Conservation (phyloP, 768 basidiomycete genomes). For the Mycena filopes region DNA sequence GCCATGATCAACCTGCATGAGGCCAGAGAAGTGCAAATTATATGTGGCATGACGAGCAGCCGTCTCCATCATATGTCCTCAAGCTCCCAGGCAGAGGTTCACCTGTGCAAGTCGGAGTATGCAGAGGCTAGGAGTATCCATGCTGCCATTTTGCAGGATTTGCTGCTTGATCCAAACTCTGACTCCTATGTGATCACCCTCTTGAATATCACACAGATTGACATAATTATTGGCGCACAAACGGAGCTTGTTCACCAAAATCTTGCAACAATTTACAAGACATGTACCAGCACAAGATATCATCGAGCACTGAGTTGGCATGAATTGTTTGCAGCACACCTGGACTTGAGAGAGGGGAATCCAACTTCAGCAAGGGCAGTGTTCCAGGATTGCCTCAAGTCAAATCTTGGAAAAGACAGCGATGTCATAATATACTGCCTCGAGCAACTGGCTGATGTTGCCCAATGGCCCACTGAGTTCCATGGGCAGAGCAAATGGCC, state of each 20-base stretch:
- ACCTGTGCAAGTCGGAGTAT: conserved; percentile 7
- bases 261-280: neutral
- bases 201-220: neutral
- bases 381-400: conserved; percentile 1
- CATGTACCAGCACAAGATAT: no score
- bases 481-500: neutral
- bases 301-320: no score
- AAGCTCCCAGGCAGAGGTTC: neutral
- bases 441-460: neutral
- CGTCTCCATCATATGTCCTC: neutral
- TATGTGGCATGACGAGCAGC: neutral
- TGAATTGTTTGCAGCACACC: no score
- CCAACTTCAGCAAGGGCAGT: neutral
- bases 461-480: neutral
- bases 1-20: neutral
- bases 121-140: neutral
- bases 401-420: neutral
- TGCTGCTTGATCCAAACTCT: neutral
- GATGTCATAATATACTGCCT: neutral
- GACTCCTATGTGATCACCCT: neutral
- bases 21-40: neutral
- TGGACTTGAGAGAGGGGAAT: neutral
- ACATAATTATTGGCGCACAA: neutral
- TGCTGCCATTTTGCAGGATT: neutral
- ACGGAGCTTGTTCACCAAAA: neutral